A percentile compares a stretch with the other conserved stretches of the same genome.
phyloP scores from a whole-genome alignment of 1,284 basidiomycete species.

The Exobasidium cylindrosporum region DNA sequence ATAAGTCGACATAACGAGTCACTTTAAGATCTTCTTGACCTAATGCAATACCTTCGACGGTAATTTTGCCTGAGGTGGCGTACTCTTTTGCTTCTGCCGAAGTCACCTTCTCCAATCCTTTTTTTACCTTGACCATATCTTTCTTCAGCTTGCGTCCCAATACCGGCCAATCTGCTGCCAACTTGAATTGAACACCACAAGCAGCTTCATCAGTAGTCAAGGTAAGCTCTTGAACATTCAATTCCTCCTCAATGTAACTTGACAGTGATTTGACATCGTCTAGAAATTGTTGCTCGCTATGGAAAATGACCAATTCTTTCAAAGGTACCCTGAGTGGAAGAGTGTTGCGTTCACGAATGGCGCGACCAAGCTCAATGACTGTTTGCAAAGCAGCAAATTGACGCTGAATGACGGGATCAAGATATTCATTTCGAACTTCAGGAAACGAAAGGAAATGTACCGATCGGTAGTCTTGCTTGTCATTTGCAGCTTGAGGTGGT shows the following conservation, averaged over 20 bases:
- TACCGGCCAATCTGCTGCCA: conserved; percentile 90
- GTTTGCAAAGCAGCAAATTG: conserved; percentile 91
- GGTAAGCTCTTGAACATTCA: conserved; percentile 86
- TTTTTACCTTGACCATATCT: conserved; percentile 86
- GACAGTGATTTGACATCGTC: conserved; percentile 81
- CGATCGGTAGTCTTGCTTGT: conserved; percentile 76
- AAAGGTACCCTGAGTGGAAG: conserved; percentile 72
- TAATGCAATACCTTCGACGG: conserved; percentile 84
- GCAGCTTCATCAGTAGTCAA: conserved; percentile 83
- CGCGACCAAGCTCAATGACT: conserved; percentile 87
- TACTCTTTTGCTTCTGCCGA: conserved; percentile 83
- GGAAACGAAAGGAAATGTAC: conserved; percentile 96
- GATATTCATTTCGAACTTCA: conserved; percentile 87
- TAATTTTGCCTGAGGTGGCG: conserved; percentile 71
- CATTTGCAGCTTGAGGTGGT: conserved; percentile 50
- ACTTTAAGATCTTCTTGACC: conserved; percentile 85
- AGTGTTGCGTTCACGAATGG: conserved; percentile 82
- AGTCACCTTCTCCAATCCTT: conserved; percentile 73
- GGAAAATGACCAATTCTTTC: conserved; percentile 90
- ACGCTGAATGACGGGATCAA: conserved; percentile 91
- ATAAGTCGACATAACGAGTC: conserved; percentile 82
- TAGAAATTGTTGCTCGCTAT: conserved; percentile 79
- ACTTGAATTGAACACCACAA: conserved; percentile 86
- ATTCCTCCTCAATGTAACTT: conserved; percentile 87
- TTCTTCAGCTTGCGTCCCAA: conserved; percentile 91